phyloP scores from a whole-genome alignment of 2,329 filamentous ascomycete species.

The Didymella arachidicola region DNA sequence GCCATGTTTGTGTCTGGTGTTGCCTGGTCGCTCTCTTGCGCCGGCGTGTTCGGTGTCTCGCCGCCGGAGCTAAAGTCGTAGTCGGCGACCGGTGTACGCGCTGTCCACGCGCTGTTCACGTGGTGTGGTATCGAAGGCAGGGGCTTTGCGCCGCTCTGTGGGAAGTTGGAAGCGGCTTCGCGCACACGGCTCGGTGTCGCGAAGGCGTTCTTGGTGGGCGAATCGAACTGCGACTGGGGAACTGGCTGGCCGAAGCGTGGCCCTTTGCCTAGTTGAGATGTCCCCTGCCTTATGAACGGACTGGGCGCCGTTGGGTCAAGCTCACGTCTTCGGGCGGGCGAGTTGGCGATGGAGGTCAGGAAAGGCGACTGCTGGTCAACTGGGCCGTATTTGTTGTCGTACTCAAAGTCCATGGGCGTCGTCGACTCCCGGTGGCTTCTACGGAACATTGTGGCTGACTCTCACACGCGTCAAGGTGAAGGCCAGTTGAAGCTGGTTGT shows the following conservation, averaged over 20 bases:
- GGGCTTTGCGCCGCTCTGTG: conserved; percentile 46
- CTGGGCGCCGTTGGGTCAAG: conserved; percentile 17
- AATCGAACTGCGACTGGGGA: conserved; percentile 52
- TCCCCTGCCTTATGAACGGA: conserved; percentile 19
- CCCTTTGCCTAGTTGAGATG: conserved; percentile 13
- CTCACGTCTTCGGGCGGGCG: conserved; percentile 51
- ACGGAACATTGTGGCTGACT: conserved; percentile 34
- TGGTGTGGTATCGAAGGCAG: conserved; percentile 48
- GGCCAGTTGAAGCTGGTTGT: conserved; percentile 11
- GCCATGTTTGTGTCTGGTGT: conserved; percentile 52
- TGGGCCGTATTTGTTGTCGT: conserved; percentile 56
- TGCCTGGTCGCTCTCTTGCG: conserved; percentile 53
- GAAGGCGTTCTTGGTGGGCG: conserved; percentile 57
- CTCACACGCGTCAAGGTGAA: not conserved
- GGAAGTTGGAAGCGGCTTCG: conserved; percentile 60
- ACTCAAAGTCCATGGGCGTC: conserved; percentile 64
- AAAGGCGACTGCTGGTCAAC: conserved; percentile 59
- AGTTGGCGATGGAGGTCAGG: conserved; percentile 43
- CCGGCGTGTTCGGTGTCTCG: conserved; percentile 58
- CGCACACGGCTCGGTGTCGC: conserved; percentile 53
- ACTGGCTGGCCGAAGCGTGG: conserved; percentile 29
- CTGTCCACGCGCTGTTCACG: conserved; percentile 47
- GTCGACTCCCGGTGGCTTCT: conserved; percentile 49
- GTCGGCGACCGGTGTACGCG: conserved; percentile 47
- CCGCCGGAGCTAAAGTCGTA: conserved; percentile 58